Percentiles rank a stretch among this genome's conserved stretches.
Conservation (phyloP, 805 yeast genomes). For the Saturnispora serradocipensis region DNA sequence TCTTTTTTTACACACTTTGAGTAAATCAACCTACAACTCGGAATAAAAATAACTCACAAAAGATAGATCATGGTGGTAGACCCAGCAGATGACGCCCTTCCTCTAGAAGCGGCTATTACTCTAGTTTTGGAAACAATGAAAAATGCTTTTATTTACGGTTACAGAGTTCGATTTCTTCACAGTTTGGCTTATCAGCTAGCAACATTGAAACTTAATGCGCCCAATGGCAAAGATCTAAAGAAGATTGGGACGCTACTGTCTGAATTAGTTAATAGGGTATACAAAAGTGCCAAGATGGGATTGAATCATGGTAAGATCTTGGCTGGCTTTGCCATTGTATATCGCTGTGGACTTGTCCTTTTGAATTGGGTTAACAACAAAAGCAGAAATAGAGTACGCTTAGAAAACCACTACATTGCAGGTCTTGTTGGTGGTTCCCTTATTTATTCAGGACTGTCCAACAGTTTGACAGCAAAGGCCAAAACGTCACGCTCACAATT, state of each 20-base stretch:
- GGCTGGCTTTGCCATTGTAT: slow-evolving; percentile 25
- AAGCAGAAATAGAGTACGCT: neutral
- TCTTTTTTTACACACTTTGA: neutral
- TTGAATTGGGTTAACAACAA: slow-evolving; percentile 4
- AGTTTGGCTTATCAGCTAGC: slow-evolving; percentile 22
- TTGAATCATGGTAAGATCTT: slow-evolving; percentile 26
- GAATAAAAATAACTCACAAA: neutral
- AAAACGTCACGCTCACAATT: neutral
- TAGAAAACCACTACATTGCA: slow-evolving; percentile 17
- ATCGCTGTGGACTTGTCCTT: slow-evolving; percentile 14
- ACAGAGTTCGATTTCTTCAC: slow-evolving; percentile 25
- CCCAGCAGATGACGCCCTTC: neutral
- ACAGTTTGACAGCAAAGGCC: neutral
- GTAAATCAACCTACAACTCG: neutral
- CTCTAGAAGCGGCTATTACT: neutral
- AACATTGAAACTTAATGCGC: slow-evolving; percentile 7
- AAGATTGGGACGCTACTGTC: neutral
- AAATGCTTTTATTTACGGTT: slow-evolving; percentile 27
- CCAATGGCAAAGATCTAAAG: neutral
- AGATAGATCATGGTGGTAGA: neutral
- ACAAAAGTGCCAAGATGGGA: slow-evolving; percentile 19
- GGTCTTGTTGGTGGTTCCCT: slow-evolving; percentile 25
- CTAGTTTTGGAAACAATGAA: slow-evolving; percentile 4
- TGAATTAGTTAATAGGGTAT: slow-evolving; percentile 15
- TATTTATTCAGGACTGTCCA: slow-evolving; percentile 25